These are phyloP conservation scores for Truncatella angustata DNA, from an alignment of 2,329 filamentous ascomycete genomes.

Conservation along the genomic window DNA sequence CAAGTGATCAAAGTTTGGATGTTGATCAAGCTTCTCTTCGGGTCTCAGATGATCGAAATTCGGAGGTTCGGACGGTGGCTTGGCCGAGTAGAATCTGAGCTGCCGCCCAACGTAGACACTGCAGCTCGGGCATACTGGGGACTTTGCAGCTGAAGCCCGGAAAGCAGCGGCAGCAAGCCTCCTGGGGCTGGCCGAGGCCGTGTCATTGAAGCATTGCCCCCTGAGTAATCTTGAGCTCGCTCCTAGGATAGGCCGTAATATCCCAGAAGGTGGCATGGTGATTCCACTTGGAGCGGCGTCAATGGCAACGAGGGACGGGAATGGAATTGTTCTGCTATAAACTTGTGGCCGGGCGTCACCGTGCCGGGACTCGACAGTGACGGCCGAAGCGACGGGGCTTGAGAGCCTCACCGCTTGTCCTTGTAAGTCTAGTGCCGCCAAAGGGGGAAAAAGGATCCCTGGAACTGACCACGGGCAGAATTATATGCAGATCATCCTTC, in stretches of 20 bases:
- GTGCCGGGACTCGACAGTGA: background rate
- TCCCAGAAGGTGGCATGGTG: slow-evolving; percentile 11
- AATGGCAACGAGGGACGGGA: background rate
- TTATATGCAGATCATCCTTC: background rate
- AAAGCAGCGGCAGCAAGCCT: slow-evolving; percentile 17
- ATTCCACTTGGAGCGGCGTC: background rate
- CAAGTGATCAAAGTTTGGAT: background rate
- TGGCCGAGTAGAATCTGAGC: slow-evolving; percentile 28
- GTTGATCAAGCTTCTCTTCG: slow-evolving; percentile 2
- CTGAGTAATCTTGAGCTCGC: slow-evolving; percentile 9
- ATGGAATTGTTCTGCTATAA: no score
- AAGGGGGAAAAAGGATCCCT: background rate
- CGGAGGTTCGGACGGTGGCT: slow-evolving; percentile 11
- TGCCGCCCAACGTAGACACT: slow-evolving; percentile 16
- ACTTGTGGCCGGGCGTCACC: no score
- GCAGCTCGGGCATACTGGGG: slow-evolving; percentile 28
- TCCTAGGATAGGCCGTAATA: slow-evolving; percentile 11
- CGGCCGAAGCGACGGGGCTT: background rate
- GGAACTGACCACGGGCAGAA: background rate
- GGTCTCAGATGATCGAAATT: slow-evolving; percentile 4
- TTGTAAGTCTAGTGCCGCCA: background rate
- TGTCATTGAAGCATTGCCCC: slow-evolving; percentile 4
- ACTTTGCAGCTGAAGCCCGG: background rate
- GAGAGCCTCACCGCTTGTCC: slow-evolving; percentile 6
- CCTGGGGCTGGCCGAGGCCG: slow-evolving; percentile 1